phyloP scores from a whole-genome alignment of 805 yeast species.

The Candida saitoana region DNA sequence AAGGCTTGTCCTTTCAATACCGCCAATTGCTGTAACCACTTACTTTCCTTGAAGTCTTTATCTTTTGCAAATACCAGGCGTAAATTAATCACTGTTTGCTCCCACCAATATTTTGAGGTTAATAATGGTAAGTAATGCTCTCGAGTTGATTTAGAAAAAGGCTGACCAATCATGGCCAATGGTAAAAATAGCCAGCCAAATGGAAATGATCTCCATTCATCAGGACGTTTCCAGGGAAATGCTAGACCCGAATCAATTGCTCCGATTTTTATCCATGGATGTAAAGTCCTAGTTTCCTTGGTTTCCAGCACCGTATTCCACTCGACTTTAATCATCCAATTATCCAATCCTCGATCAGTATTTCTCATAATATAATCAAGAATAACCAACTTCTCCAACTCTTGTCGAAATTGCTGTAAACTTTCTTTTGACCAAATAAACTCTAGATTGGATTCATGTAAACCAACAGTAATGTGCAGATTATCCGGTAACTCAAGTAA shows the following conservation, averaged over 20 bases:
- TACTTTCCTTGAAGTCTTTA: slow-evolving; percentile 56
- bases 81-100: slow-evolving; percentile 46
- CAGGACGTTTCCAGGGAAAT: slow-evolving; percentile 80
- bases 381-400: slow-evolving; percentile 65
- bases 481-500: slow-evolving; percentile 14
- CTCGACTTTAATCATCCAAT: slow-evolving; percentile 70
- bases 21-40: slow-evolving; percentile 67
- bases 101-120: slow-evolving; percentile 70
- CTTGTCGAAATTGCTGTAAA: slow-evolving; percentile 50
- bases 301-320: slow-evolving; percentile 24
- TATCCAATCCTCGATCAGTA: slow-evolving; percentile 70
- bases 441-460: slow-evolving; percentile 8
- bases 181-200: slow-evolving; percentile 77
- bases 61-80: slow-evolving; percentile 51
- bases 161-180: slow-evolving; percentile 58
- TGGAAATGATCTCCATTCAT: slow-evolving; percentile 77
- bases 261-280: slow-evolving; percentile 51
- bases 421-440: slow-evolving; percentile 54
- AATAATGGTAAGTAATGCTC: slow-evolving; percentile 53
- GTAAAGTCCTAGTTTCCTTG: slow-evolving; percentile 3
- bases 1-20: slow-evolving; percentile 76
- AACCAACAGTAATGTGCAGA: slow-evolving; percentile 18
- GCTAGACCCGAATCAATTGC: slow-evolving; percentile 76
- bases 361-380: slow-evolving; percentile 70
- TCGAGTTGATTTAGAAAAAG: slow-evolving; percentile 55